Base-by-base conservation (phyloP, 208 protist species). In the Crithidia sp. region DNA sequence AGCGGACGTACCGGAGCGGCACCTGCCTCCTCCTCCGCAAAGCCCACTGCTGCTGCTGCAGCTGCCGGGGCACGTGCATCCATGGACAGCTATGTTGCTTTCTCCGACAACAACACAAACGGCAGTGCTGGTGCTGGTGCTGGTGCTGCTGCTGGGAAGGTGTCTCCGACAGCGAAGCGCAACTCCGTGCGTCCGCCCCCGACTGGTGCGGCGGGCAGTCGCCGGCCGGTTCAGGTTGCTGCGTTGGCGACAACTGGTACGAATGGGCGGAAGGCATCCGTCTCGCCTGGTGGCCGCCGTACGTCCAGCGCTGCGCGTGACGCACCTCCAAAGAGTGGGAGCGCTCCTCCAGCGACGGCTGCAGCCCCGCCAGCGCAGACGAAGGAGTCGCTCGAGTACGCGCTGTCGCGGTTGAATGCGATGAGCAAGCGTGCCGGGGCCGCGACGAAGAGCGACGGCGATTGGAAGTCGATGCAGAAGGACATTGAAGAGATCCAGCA, bases 401-500 rank as follows among this genome's bases (percentile, higher is more conserved):
- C 85, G 8, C 58, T 95, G 55, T 53, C 81, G 12, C 87, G 82
- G 74, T 76, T 95, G 43, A 83, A 82, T 59, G 67, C 71, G 10
- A 69, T 95, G 59, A 76, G 84, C 67, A 81, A 85, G 72, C 71
- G 74, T 17, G 67, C 65, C 5, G 37, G 66, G 2, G 66, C 67
- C 43, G 57, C 47, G 19, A 56, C 47, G 37, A 56, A 60, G 28
- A 57, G 62, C 28, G 58, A 74, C 1, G 47, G n/a, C 6, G 73
- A 76, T 17, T 76, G 79, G 68, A 74, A 70, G 41, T 61, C 41
- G 54, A 67, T 89, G 63, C 69, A 82, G 67, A 75, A 74, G 10
- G 84, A 94, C 13, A 68, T 91, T 28, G 64, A 81, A 12, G 83
- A 86, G 28, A 28, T 90, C 0, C 86, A 90, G 60, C 71, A 83